Percentiles rank a stretch among this genome's conserved stretches.
phyloP scores from a whole-genome alignment of 345 rosid genomes.

The Hevea brasiliensis region DNA sequence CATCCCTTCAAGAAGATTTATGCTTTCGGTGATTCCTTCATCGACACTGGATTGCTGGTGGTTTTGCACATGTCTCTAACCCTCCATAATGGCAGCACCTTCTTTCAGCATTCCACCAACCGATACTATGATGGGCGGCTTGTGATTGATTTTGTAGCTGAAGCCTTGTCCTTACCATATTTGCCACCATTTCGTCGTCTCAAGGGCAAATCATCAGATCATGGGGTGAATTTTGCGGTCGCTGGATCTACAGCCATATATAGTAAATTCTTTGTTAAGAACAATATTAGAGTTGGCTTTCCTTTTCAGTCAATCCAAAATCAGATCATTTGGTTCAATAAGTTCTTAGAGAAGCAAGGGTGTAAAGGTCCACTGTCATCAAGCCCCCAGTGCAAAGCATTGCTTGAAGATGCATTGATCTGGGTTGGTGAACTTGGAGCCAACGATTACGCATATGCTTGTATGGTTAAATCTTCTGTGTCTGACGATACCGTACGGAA shows the following conservation, averaged over 20 bases:
- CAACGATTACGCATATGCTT: slow-evolving; percentile 88
- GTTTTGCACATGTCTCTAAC: slow-evolving; percentile 76
- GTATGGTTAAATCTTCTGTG: slow-evolving; percentile 52
- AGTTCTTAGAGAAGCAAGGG: slow-evolving; percentile 51
- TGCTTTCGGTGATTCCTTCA: slow-evolving; percentile 91
- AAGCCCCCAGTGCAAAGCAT: slow-evolving; percentile 35
- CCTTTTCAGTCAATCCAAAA: slow-evolving; percentile 76
- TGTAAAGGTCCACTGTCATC: slow-evolving; percentile 30
- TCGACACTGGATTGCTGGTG: slow-evolving; percentile 89
- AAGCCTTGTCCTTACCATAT: slow-evolving; percentile 62
- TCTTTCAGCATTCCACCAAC: slow-evolving; percentile 77
- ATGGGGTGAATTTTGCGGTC: slow-evolving; percentile 92
- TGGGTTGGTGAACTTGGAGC: slow-evolving; percentile 97
- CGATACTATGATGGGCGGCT: slow-evolving; percentile 91
- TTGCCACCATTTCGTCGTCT: slow-evolving; percentile 61
- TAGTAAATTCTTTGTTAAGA: slow-evolving; percentile 69
- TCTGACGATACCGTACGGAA: slow-evolving; percentile 49
- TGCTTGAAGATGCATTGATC: slow-evolving; percentile 56
- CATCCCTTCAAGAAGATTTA: slow-evolving; percentile 56
- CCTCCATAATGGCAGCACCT: slow-evolving; percentile 81
- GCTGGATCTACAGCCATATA: slow-evolving; percentile 81
- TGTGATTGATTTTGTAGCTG: slow-evolving; percentile 76
- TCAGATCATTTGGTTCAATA: slow-evolving; percentile 65
- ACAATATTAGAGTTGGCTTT: slow-evolving; percentile 60
- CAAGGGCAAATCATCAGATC: slow-evolving; percentile 22